Percentiles rank a stretch among this genome's conserved stretches.
Evolutionary conservation across 1,139 yeast species (phyloP).

Genomic region (Yamadazyma aaseri): DNA sequence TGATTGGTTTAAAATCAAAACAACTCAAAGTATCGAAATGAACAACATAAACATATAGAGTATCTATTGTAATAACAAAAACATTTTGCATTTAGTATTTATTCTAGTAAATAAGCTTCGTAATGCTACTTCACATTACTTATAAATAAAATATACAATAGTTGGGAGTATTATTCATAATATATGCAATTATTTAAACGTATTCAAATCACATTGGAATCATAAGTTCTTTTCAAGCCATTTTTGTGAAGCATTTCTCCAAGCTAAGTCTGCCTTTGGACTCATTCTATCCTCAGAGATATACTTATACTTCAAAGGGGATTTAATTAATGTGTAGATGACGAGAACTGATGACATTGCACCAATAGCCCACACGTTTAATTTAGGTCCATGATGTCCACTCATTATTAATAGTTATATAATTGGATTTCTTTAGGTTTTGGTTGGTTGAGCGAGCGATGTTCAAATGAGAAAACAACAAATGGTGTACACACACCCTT

Average conservation of each 20-base stretch:
- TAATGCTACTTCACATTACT: no score
- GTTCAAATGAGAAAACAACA: neutral
- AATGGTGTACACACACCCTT: conserved; percentile 2
- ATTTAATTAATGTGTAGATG: conserved; percentile 40
- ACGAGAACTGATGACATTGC: conserved; percentile 47
- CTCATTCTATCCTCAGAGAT: conserved; percentile 44
- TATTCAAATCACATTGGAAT: neutral
- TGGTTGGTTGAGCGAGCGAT: conserved; percentile 23
- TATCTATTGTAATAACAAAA: neutral
- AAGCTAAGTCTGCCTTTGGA: conserved; percentile 53
- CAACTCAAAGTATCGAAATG: conserved; percentile 2
- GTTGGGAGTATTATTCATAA: neutral
- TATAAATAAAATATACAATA: no score
- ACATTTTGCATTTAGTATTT: conserved; percentile 2
- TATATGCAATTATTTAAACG: neutral
- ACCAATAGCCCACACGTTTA: conserved; percentile 42
- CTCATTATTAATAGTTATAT: conserved; percentile 11
- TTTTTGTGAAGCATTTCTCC: conserved; percentile 49
- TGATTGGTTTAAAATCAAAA: conserved; percentile 52
- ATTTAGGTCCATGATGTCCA: conserved; percentile 36
- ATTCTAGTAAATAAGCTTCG: neutral
- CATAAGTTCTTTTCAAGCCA: conserved; percentile 35
- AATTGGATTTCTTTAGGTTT: conserved; percentile 11
- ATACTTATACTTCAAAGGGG: conserved; percentile 47
- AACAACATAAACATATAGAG: neutral